Percentiles rank a stretch among this genome's conserved stretches.
Conservation (phyloP, 768 basidiomycete species). For the Scleroderma citrinum region DNA sequence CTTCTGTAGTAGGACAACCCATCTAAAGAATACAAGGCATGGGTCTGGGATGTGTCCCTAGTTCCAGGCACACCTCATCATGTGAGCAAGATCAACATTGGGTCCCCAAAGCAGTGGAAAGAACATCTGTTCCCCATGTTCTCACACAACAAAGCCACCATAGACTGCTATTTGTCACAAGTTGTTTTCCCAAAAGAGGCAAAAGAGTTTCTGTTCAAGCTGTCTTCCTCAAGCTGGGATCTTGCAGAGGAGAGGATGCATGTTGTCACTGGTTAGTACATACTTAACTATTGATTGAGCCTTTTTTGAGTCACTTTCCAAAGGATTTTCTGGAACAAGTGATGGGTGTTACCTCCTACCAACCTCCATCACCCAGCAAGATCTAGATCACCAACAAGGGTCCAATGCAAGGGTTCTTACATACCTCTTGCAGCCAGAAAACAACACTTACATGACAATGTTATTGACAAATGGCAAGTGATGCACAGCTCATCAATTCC, state of each 20-base stretch:
- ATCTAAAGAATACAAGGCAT: slow-evolving; percentile 24
- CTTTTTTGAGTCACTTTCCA: neutral
- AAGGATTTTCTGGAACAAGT: neutral
- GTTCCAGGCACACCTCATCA: slow-evolving; percentile 16
- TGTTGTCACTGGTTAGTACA: slow-evolving; percentile 12
- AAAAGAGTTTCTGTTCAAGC: slow-evolving; percentile 30
- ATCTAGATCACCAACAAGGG: slow-evolving; percentile 9
- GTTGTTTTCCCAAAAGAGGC: slow-evolving; percentile 35
- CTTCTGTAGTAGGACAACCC: slow-evolving; percentile 28
- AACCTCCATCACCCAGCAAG: slow-evolving; percentile 9
- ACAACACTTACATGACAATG: neutral
- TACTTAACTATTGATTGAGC: neutral
- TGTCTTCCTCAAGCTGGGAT: slow-evolving; percentile 34
- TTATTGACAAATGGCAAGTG: slow-evolving; percentile 9
- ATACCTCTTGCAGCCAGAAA: slow-evolving; percentile 1
- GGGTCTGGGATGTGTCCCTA: slow-evolving; percentile 17
- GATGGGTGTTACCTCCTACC: slow-evolving; percentile 1
- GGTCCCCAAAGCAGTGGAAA: slow-evolving; percentile 23
- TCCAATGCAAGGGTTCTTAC: neutral
- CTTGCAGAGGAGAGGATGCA: slow-evolving; percentile 22
- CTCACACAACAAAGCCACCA: slow-evolving; percentile 19
- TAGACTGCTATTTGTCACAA: slow-evolving; percentile 33
- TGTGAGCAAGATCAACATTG: slow-evolving; percentile 18
- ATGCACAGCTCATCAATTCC: slow-evolving; percentile 14
- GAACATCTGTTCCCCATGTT: slow-evolving; percentile 21